Percentiles rank a stretch among this genome's conserved stretches.
These are phyloP conservation scores for Penicillium digitatum DNA, from an alignment of 2,329 filamentous ascomycete species.

Conservation along the genomic window DNA sequence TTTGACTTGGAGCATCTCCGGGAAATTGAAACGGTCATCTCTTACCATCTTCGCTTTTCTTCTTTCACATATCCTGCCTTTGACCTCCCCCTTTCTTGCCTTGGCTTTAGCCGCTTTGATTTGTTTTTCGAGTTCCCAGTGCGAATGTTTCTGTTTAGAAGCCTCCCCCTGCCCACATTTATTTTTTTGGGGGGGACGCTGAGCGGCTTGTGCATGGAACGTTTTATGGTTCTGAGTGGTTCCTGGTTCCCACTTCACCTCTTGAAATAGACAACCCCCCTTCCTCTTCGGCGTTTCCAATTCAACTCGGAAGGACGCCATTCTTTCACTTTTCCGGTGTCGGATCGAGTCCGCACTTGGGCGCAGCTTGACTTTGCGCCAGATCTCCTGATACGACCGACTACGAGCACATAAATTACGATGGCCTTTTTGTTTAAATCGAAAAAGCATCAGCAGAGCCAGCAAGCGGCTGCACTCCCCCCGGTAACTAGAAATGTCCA, in stretches of 20 bases:
- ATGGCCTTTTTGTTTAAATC: conserved; percentile 84
- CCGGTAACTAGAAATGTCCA: conserved; percentile 55
- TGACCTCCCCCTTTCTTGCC: conserved; percentile 14
- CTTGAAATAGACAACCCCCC: conserved; percentile 20
- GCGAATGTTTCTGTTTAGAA: conserved; percentile 4
- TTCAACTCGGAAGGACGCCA: neutral
- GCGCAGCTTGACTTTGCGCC: conserved; percentile 14
- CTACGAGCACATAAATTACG: conserved; percentile 36
- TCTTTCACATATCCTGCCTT: conserved; percentile 8
- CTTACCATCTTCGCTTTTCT: conserved; percentile 11
- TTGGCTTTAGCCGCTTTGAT: conserved; percentile 9
- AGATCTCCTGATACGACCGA: conserved; percentile 31
- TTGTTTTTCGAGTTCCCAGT: neutral
- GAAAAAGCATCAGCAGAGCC: conserved; percentile 66
- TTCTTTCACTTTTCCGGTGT: conserved; percentile 10
- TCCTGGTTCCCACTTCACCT: conserved; percentile 26
- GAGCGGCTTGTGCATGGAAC: conserved; percentile 17
- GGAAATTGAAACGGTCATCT: conserved; percentile 18
- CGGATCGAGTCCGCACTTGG: conserved; percentile 8
- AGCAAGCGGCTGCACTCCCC: conserved; percentile 44
- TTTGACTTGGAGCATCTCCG: conserved; percentile 15
- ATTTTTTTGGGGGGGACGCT: conserved; percentile 10
- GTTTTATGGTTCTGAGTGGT: conserved; percentile 21
- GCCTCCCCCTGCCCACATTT: conserved; percentile 9
- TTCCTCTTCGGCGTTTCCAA: conserved; percentile 4